Conservation (phyloP, 78 protist species). For the Emiliania huxleyi region DNA sequence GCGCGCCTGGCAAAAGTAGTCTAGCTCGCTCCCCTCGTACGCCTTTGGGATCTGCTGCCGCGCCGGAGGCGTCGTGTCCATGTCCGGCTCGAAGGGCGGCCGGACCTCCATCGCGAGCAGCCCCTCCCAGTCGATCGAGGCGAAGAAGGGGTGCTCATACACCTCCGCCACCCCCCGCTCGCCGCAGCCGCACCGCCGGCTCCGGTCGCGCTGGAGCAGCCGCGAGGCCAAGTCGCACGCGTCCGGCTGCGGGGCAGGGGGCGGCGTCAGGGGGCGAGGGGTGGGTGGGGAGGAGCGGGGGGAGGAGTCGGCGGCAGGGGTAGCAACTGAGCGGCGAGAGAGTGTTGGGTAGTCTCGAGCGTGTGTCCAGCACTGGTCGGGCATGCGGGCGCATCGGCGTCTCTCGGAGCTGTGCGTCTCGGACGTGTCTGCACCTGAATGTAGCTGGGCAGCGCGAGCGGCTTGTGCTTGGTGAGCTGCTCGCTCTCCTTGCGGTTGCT, state of each 20-base stretch:
- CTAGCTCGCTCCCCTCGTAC: background rate
- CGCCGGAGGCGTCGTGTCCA: too few species aligned
- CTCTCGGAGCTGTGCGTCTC: too few species aligned
- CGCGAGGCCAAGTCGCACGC: background rate
- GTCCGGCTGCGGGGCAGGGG: too few species aligned
- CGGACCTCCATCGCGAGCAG: background rate
- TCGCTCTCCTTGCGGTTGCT: slow-evolving; percentile 5
- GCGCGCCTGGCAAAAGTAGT: background rate
- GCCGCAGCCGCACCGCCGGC: slow-evolving; percentile 39
- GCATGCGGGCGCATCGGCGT: too few species aligned
- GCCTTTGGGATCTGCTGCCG: background rate
- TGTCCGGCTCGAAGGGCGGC: background rate
- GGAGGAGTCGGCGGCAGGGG: too few species aligned
- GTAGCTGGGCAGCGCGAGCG: background rate
- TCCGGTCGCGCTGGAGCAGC: slow-evolving; percentile 8
- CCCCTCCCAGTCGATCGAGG: slow-evolving; percentile 28
- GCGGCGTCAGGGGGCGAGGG: too few species aligned
- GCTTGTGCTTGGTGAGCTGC: background rate
- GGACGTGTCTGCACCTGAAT: too few species aligned
- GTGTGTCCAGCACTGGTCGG: too few species aligned
- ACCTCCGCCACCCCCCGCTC: background rate
- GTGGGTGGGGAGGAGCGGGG: too few species aligned
- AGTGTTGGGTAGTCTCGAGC: too few species aligned
- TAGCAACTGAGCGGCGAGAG: too few species aligned
- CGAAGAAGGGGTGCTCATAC: slow-evolving; percentile 53